Evolutionary conservation across 306 rosid genomes (phyloP).

Genomic region (Casuarina glauca): DNA sequence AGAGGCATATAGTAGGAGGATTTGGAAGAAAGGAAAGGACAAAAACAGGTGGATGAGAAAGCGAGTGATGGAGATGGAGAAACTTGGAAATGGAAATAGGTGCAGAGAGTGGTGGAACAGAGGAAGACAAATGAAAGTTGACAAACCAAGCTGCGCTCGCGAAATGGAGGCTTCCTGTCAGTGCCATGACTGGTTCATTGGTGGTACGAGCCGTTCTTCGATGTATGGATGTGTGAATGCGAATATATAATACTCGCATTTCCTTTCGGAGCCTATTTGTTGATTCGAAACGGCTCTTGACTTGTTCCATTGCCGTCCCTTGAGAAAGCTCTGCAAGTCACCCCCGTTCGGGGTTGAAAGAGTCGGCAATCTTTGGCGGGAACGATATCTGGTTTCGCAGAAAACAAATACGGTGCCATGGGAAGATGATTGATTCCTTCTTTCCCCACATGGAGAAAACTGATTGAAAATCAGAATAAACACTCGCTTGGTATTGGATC

Average conservation of each 20-base stretch:
- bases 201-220: not conserved
- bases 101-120: constrained; percentile 21
- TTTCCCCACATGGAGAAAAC: not conserved
- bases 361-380: not conserved
- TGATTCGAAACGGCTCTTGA: constrained; percentile 12
- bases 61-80: constrained; percentile 18
- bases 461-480: not conserved
- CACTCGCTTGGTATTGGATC: no score
- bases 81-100: constrained; percentile 38
- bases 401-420: not conserved
- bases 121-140: constrained; percentile 36
- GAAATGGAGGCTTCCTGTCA: not conserved
- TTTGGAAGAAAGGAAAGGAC: constrained; percentile 16
- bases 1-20: constrained; percentile 24
- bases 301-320: constrained; percentile 33
- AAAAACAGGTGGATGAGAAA: constrained; percentile 23
- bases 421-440: not conserved
- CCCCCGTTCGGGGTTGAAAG: not conserved
- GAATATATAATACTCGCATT: not conserved
- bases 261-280: not conserved
- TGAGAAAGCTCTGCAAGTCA: not conserved
- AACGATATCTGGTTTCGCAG: not conserved
- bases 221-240: not conserved
- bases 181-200: constrained; percentile 27
- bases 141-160: constrained; percentile 34